phyloP scores from a whole-genome alignment of 352 stramenopile genomes.

The Phytophthora cactorum region DNA sequence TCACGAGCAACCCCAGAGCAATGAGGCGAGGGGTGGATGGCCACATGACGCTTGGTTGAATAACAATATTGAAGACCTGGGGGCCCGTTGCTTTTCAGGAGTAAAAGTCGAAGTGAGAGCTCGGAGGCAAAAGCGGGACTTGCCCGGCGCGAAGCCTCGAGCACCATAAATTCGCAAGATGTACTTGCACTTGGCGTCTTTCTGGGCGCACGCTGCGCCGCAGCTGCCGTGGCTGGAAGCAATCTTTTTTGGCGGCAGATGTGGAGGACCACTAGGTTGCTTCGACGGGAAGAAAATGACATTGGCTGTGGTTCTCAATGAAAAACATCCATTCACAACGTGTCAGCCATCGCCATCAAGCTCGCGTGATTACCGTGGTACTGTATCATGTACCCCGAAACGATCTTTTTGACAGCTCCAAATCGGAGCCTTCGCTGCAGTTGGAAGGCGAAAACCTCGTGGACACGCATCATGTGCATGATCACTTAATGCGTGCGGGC shows the following conservation, averaged over 20 bases:
- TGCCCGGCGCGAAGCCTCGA: not conserved
- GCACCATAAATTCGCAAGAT: not conserved
- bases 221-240: slow-evolving; percentile 21
- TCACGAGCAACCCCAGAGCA: slow-evolving; percentile 8
- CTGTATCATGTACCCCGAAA: not conserved
- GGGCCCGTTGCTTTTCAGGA: slow-evolving; percentile 5
- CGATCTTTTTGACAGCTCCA: slow-evolving; percentile 13
- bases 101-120: slow-evolving; percentile 25
- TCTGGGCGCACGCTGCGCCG: not conserved
- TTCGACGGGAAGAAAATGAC: slow-evolving; percentile 7
- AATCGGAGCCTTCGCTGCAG: too few species aligned
- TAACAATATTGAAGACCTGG: not conserved
- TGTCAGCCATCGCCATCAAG: slow-evolving; percentile 17
- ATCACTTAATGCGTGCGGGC: not conserved
- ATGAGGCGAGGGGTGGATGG: not conserved
- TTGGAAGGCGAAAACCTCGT: not conserved
- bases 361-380: slow-evolving; percentile 23
- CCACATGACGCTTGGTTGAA: slow-evolving; percentile 10
- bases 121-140: not conserved
- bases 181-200: slow-evolving; percentile 18
- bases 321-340: slow-evolving; percentile 5
- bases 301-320: slow-evolving; percentile 10
- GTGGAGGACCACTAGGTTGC: not conserved
- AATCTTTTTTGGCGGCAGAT: slow-evolving; percentile 15
- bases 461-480: not conserved